Evolutionary conservation across 2,329 filamentous ascomycete species (phyloP).

Genomic region (Diaporthe citrichinensis): DNA sequence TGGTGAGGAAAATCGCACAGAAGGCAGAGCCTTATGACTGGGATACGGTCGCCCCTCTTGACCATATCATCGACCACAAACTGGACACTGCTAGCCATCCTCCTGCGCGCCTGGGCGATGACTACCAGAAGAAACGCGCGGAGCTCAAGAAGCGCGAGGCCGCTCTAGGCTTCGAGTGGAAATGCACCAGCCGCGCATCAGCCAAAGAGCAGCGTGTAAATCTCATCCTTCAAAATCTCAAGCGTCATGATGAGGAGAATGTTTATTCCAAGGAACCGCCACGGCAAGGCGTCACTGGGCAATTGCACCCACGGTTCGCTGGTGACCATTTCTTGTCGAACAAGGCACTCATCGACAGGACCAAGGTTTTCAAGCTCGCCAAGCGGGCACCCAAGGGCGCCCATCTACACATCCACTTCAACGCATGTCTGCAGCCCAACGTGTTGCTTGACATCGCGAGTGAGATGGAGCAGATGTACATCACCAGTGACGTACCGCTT

Average conservation of each 20-base stretch:
- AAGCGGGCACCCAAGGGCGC: constrained; percentile 77
- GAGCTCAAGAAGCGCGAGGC: constrained; percentile 52
- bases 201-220: constrained; percentile 55
- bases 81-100: background rate
- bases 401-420: constrained; percentile 84
- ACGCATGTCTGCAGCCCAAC: constrained; percentile 76
- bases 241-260: constrained; percentile 51
- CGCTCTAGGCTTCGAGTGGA: constrained; percentile 57
- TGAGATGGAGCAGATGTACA: constrained; percentile 76
- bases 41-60: constrained; percentile 33
- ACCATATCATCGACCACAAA: constrained; percentile 35
- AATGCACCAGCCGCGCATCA: constrained; percentile 51
- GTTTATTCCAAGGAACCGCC: constrained; percentile 54
- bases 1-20: background rate
- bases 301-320: constrained; percentile 60
- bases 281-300: constrained; percentile 57
- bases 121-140: constrained; percentile 52
- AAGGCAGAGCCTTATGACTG: constrained; percentile 17
- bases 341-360: constrained; percentile 66
- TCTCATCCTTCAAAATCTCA: constrained; percentile 56
- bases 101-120: constrained; percentile 32
- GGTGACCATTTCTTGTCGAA: constrained; percentile 74
- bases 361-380: constrained; percentile 70
- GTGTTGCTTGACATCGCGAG: constrained; percentile 70
- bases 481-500: constrained; percentile 72